Base-by-base conservation (phyloP, 805 yeast species). In the Zygotorulaspora danielsina region DNA sequence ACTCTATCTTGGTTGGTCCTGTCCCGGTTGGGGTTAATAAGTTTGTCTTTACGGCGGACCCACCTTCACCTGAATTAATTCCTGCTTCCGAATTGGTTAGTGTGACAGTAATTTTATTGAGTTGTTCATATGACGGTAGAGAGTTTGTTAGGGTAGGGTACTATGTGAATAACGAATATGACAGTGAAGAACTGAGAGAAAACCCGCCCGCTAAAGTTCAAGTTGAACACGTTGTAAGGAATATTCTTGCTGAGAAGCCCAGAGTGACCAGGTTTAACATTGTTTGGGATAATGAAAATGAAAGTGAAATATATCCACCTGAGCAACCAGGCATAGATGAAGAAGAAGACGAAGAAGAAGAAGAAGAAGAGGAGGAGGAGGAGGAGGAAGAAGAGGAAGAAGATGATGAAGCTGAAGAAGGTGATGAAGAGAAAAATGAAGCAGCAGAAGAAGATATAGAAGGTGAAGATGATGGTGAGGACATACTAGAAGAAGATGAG, bases 61-160 rank as follows among this genome's bases (percentile, higher is more conserved):
- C 99, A 0, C 99, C 99, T 1, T 79, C 90, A 1, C 94, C 97
- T 0, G 97, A 90, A 51, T 65, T 89, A 50, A 93, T 93, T 49
- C 99, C 99, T 0, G 96, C 96, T 3, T 81, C 87, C 50, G 98
- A 93, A 61, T 72, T 93, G 47, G 97, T 93, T 10, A 79, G 90
- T 45, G 97, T 93, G 29, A 93, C 99, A 0, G 98, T 93, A 20
- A 89, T 93, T 41, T 67, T 93, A 41, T 70, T 93, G 44, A 84
- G 96, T 43, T 93, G 99, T 63, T 82, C 96, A 0, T 93, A 93
- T 57, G 84, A 87, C 34, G 96, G 85, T 40, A 73, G 90, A 48
- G 97, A 93, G 61, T 93, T 93, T 67, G 98, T 93, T 2, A 72
- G 97, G 44, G 98, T 93, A 4, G 98, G 98, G 0, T 93, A 93